Evolutionary conservation across 306 rosid genomes (phyloP), one percentile per base, ranked within the genome.

Genomic region (Coriaria nepalensis): DNA sequence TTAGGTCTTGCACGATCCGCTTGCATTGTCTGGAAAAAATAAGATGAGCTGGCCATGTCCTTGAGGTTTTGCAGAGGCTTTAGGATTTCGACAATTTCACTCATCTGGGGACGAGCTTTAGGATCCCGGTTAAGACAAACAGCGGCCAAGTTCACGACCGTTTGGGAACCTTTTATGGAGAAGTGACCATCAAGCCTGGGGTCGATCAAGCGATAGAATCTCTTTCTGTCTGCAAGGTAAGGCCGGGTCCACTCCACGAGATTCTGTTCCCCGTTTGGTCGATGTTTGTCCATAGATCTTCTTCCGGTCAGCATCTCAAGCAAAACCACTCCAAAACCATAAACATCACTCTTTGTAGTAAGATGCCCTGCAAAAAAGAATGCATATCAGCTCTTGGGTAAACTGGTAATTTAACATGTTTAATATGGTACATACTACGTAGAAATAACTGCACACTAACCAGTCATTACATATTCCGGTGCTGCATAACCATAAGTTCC

Each of bases 241-340:
- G 96, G 96, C 51, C 96, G 81, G 59, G 96, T 95, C 96, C 96
- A 88, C 64, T 83, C 96, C 42, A 88, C 96, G 38, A 88, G 95
- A 62, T 88, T 88, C 57, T 88, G 96, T 44, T 88, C 95, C 5
- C 96, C 96, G 9, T 83, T 78, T 50, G 96, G 96, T 40, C 96
- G 64, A 64, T 83, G 75, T 72, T 88, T 88, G 66, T 88, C 96
- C 96, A 88, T 88, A 12, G 96, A 88, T 78, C 96, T 81, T 81
- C 96, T 74, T 43, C 96, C 96, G 0, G 78, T 68, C 60, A 88
- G 51, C 96, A 88, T 88, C 77, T 88, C 96, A 9, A 88, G 96
- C 12, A 88, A 75, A 56, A 88, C 96, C 50, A 88, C 96, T 7
- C 96, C 96, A 0, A 88, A 88, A 72, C 96, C 83, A 64, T 88